Conservation (phyloP, 306 rosid genomes). For the Gastrolobium villosum region DNA sequence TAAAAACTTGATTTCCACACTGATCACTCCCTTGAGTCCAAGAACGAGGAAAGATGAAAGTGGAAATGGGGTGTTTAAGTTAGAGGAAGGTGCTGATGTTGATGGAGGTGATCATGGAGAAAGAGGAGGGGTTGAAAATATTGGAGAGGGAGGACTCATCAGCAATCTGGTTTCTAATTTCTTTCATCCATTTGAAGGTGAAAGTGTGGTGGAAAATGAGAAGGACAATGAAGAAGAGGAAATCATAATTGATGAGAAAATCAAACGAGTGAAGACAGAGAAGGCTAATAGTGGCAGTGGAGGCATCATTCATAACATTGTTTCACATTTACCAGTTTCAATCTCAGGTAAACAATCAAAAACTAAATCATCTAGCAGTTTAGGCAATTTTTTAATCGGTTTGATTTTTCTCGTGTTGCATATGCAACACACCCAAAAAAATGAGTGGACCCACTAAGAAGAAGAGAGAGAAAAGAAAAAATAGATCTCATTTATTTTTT, state of each 20-base stretch:
- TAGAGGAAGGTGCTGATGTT: background rate
- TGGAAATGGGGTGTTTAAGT: background rate
- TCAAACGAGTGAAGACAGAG: conserved; percentile 44
- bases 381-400: background rate
- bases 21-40: conserved; percentile 42
- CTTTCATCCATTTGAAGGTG: conserved; percentile 44
- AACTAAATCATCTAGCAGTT: background rate
- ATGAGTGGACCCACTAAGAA: no score
- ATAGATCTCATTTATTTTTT: no score
- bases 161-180: conserved; percentile 51
- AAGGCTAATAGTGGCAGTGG: conserved; percentile 25
- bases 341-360: conserved; percentile 43
- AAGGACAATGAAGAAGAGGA: conserved; percentile 31
- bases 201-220: background rate
- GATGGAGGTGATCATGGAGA: background rate
- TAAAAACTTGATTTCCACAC: conserved; percentile 44
- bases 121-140: background rate
- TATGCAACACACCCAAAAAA: no score
- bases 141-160: conserved; percentile 43
- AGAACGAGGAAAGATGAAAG: conserved; percentile 24
- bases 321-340: conserved; percentile 52
- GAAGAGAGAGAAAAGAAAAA: no score
- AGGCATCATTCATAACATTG: conserved; percentile 48
- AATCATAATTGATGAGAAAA: conserved; percentile 32
- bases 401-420: no score